These are phyloP conservation scores for Phytopythium sindhum DNA, from an alignment of 352 stramenopile species.

Conservation along the genomic window DNA sequence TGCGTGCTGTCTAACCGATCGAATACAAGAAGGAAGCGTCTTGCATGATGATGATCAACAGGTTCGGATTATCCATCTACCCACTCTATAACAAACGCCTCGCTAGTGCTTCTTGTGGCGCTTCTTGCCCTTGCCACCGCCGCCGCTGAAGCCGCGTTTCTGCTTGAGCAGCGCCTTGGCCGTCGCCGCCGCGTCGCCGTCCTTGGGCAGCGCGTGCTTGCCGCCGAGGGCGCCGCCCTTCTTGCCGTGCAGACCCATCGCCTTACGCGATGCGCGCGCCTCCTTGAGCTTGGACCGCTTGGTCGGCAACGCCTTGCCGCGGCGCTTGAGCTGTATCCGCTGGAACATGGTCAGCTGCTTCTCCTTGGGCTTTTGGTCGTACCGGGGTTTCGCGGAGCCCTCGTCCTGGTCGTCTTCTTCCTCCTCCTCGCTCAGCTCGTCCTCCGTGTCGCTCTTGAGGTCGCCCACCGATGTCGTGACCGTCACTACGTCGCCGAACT, in stretches of 20 bases:
- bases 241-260: constrained; percentile 48
- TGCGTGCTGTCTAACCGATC: neutral
- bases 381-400: constrained; percentile 6
- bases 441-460: constrained; percentile 71
- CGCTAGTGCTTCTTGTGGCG: constrained; percentile 38
- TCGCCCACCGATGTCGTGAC: constrained; percentile 81
- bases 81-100: neutral
- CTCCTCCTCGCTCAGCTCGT: constrained; percentile 60
- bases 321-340: constrained; percentile 84
- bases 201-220: constrained; percentile 23
- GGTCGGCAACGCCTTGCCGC: constrained; percentile 71
- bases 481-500: constrained; percentile 86
- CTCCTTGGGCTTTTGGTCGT: constrained; percentile 45
- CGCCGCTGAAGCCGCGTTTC: constrained; percentile 18
- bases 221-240: constrained; percentile 21
- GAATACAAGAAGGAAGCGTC: neutral
- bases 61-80: neutral
- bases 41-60: neutral
- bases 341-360: constrained; percentile 83
- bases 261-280: constrained; percentile 62
- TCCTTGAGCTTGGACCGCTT: constrained; percentile 86
- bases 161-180: constrained; percentile 26
- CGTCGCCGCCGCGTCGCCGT: constrained; percentile 22
- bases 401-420: constrained; percentile 46
- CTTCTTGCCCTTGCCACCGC: constrained; percentile 25